Evolutionary conservation across 495 filamentous ascomycete species (phyloP), one percentile per base, ranked within the genome.

Genomic region (Talaromyces proteolyticus): DNA sequence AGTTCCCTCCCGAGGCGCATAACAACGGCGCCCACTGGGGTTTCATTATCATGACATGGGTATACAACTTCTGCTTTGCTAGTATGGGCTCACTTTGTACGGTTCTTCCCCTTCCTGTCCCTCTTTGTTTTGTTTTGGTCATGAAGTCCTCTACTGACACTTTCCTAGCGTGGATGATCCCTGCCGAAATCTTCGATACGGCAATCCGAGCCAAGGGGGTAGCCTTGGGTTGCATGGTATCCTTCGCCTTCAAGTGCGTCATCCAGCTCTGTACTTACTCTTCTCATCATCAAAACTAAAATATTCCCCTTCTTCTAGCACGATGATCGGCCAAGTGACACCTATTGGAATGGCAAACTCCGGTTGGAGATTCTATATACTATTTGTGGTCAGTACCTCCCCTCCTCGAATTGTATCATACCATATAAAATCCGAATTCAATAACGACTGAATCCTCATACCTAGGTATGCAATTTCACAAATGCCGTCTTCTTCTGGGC

Each of bases 161-260:
- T 3, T 77, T 76, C 5, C 59, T 80, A n/a, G 42, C 45, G 38
- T 49, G 57, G 72, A 79, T 77, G 59, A 75, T 83, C 48, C 80
- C 80, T 4, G 79, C 80, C 19, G 80, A 83, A 55, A 76, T 84
- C 40, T 83, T 83, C 61, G 79, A 82, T 57, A 82, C 78, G 2
- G 70, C 74, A 40, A 83, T 76, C 2, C 70, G 80, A n/a, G 67
- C 70, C 29, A 81, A 77, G 52, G 79, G 78, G 50, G 78, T 84
- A 4, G 76, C 75, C 3, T 69, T 81, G 48, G 79, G 78, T 3
- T 77, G 76, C 0, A 82, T 83, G 80, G 66, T 29, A 29, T 29
- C 26, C 26, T 29, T 29, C 26, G n/a, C n/a, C n/a, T n/a, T n/a
- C n/a, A n/a, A n/a, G n/a, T n/a, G n/a, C n/a, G n/a, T n/a, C n/a